Base-by-base conservation (phyloP, 805 yeast genomes). In the Candida vartiovaarae region DNA sequence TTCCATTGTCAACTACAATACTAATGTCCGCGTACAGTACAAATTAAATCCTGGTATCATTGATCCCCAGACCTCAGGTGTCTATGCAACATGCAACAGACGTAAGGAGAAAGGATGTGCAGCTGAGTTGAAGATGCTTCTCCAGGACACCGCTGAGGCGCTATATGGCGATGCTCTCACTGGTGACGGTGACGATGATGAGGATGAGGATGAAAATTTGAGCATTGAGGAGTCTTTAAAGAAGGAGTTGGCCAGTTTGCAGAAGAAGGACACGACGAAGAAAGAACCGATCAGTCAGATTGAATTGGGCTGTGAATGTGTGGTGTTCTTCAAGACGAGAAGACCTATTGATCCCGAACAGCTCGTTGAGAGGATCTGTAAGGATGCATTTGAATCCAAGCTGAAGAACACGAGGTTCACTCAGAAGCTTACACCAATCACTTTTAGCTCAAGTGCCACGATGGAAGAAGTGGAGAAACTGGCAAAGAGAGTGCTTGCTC, bases 81-180 rank as follows among this genome's bases (percentile, higher is more conserved):
- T 93, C 1, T 93, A 85, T 63, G 95, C 89, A 9, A 85, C 98
- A 0, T 91, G 97, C 62, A 76, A 79, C 40, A 73, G 96, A 53
- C 83, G 84, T 33, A 79, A 82, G 46, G 99, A 93, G 61, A 72
- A 72, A 42, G 79, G 75, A 42, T 87, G 95, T 47, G 74, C 82
- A n/a, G 78, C 78, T 49, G 97, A 89, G 60, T 65, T 89, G 53
- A 70, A 75, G 48, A 62, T 68, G 44, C 58, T 87, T 8, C 72
- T 89, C 35, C 64, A 67, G 40, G 87, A 81, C 20, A 72, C 75
- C 37, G 50, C 73, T 10, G 72, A 72, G 42, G 74, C 72, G 47
- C 62, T 65, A 30, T 75, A 72, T 46, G 68, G 68, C 7, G 66
- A 62, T n/a, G 64, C 65, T 41, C 47, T 48, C 15, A 42, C 29